These are phyloP conservation scores for Dothiorella sarmentorum DNA, from an alignment of 2,329 filamentous ascomycete genomes.

Conservation along the genomic window DNA sequence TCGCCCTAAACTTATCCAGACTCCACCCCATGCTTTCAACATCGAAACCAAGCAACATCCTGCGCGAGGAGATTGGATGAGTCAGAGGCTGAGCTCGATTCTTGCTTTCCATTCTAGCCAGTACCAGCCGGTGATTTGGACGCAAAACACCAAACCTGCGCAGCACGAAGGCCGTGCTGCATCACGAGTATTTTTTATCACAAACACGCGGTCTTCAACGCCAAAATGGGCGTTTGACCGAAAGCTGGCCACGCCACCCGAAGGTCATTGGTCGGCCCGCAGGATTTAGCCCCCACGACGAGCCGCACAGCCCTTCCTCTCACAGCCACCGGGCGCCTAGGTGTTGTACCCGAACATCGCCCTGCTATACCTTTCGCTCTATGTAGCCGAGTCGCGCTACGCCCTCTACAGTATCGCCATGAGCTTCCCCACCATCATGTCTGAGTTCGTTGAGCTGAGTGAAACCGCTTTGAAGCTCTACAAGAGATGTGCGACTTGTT, in stretches of 20 bases:
- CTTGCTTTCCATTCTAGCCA: too few relatives aligned
- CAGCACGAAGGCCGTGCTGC: background rate
- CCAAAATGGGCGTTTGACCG: too few relatives aligned
- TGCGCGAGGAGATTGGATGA: too few relatives aligned
- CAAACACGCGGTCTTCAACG: too few relatives aligned
- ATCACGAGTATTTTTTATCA: background rate
- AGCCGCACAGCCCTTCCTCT: background rate
- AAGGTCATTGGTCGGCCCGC: background rate
- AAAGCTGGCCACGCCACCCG: background rate
- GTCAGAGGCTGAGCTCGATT: too few relatives aligned
- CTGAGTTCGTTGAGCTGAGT: slow-evolving; percentile 25
- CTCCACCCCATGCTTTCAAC: too few relatives aligned
- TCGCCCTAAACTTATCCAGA: too few relatives aligned
- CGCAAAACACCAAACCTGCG: too few relatives aligned
- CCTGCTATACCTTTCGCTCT: background rate
- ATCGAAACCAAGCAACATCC: too few relatives aligned
- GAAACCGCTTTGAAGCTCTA: slow-evolving; percentile 29
- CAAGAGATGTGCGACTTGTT: slow-evolving; percentile 26
- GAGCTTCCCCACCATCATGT: background rate
- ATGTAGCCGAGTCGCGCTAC: background rate
- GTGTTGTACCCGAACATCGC: background rate
- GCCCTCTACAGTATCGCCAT: background rate
- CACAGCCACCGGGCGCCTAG: background rate
- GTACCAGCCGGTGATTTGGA: too few relatives aligned
- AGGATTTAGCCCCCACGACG: background rate